These are phyloP conservation scores for Holtermannia corniformis DNA, from an alignment of 768 basidiomycete genomes.

Conservation along the genomic window DNA sequence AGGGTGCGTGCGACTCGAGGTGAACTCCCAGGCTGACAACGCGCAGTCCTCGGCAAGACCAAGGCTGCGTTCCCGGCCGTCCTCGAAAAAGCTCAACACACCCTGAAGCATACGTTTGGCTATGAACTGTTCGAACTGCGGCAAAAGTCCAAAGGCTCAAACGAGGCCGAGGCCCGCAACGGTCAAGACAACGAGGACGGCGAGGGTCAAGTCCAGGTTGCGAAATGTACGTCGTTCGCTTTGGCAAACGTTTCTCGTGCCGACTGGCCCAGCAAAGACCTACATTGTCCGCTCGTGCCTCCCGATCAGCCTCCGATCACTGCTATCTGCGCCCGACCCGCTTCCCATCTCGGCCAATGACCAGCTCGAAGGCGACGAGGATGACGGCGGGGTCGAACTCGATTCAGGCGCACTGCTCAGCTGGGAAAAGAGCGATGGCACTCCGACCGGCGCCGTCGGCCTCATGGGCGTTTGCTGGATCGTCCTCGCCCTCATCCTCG, in stretches of 20 bases:
- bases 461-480: conserved; percentile 65
- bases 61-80: conserved; percentile 58
- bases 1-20: conserved; percentile 47
- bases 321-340: conserved; percentile 41
- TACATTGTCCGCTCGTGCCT: conserved; percentile 75
- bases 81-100: conserved; percentile 55
- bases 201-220: conserved; percentile 37
- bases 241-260: conserved; percentile 42
- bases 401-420: conserved; percentile 46
- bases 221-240: conserved; percentile 27
- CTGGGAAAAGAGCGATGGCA: conserved; percentile 40
- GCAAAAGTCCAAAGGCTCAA: conserved; percentile 10
- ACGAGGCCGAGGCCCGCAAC: conserved; percentile 47
- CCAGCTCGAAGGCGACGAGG: conserved; percentile 47
- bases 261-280: conserved; percentile 58
- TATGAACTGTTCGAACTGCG: conserved; percentile 77
- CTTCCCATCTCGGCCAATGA: conserved; percentile 49
- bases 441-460: conserved; percentile 52
- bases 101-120: conserved; percentile 59
- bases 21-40: too few relatives aligned
- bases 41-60: conserved; percentile 49
- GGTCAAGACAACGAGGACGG: conserved; percentile 40
- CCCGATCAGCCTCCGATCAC: conserved; percentile 50
- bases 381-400: conserved; percentile 47
- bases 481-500: conserved; percentile 74